Evolutionary conservation across 1,284 basidiomycete species (phyloP), one percentile per base, ranked within the genome.

Genomic region (Ustilago tritici): DNA sequence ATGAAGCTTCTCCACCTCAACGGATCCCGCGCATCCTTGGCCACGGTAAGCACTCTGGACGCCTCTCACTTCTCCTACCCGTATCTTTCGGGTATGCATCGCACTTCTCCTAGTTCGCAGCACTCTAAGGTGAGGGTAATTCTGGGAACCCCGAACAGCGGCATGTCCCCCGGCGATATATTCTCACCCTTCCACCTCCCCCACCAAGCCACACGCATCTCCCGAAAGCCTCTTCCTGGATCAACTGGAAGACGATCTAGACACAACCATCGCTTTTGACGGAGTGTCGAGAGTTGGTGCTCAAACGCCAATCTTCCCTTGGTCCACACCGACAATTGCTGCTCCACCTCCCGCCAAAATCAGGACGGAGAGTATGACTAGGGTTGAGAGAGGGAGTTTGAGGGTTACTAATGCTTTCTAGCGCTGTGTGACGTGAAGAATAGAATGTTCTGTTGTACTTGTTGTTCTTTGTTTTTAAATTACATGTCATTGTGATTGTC

Each of bases 41-140:
- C 53, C 11, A 57, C 61, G 0, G 46, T 64, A 12, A 50, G 49
- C 49, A 50, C 15, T 14, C 49, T 50, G 40, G 62, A 56, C 32
- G 49, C 49, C 2, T 71, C 72, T 8, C 80, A 83, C 67, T 74
- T 75, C 35, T 79, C 73, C 19, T 82, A 84, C 71, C 82, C 82
- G 0, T 84, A 74, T 58, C 69, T 83, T 1, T 65, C 66, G n/a
- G 75, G 74, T 15, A 78, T 81, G 61, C 75, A 81, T 28, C 78
- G 74, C 32, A 4, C 28, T n/a, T 56, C 36, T 11, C 43, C 56
- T 32, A 23, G 28, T 32, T 54, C 61, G 14, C 32, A 35, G n/a
- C 41, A 11, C 49, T 2, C 65, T 63, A n/a, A 56, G 61, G 70
- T 67, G 1, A 49, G 70, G 4, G 65, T 72, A 19, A 67, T 72